A percentile compares a stretch with the other conserved stretches of the same genome.
These are phyloP conservation scores for Coprinellus micaceus DNA, from an alignment of 768 basidiomycete species.

Conservation along the genomic window DNA sequence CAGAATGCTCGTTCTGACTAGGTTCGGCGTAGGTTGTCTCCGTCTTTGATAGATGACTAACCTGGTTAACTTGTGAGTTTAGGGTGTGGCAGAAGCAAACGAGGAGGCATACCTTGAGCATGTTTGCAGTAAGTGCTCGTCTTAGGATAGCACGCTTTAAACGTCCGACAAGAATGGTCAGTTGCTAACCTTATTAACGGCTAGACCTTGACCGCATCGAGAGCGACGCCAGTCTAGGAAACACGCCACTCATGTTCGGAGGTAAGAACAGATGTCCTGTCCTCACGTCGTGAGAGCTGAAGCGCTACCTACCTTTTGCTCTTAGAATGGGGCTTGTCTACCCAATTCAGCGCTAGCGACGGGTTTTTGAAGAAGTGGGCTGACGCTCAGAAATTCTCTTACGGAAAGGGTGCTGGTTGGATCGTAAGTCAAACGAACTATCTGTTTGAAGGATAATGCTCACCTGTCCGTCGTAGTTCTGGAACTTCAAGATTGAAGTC, in stretches of 20 bases:
- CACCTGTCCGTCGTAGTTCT: constrained; percentile 33
- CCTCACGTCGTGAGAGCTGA: not conserved
- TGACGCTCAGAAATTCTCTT: constrained; percentile 69
- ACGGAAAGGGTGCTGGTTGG: constrained; percentile 61
- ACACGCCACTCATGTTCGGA: constrained; percentile 40
- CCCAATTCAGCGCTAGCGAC: constrained; percentile 60
- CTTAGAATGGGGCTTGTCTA: constrained; percentile 51
- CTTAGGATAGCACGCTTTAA: not conserved
- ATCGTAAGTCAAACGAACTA: constrained; percentile 41
- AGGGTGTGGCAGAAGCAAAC: constrained; percentile 71
- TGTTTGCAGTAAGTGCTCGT: constrained; percentile 60
- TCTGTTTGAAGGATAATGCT: not conserved
- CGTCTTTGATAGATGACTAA: not conserved
- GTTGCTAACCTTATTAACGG: not conserved
- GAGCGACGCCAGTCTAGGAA: constrained; percentile 29
- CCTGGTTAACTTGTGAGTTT: constrained; percentile 4
- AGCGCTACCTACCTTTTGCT: not conserved
- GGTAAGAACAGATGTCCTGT: constrained; percentile 19
- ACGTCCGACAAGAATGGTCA: not conserved
- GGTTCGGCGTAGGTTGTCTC: constrained; percentile 50
- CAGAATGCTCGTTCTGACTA: constrained; percentile 17
- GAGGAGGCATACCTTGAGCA: constrained; percentile 60
- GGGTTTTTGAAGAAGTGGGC: constrained; percentile 65
- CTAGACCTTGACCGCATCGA: constrained; percentile 60
- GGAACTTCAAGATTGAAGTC: constrained; percentile 73